Base-by-base conservation (phyloP, 202 grass and related monocot species). In the Setaria viridis region DNA sequence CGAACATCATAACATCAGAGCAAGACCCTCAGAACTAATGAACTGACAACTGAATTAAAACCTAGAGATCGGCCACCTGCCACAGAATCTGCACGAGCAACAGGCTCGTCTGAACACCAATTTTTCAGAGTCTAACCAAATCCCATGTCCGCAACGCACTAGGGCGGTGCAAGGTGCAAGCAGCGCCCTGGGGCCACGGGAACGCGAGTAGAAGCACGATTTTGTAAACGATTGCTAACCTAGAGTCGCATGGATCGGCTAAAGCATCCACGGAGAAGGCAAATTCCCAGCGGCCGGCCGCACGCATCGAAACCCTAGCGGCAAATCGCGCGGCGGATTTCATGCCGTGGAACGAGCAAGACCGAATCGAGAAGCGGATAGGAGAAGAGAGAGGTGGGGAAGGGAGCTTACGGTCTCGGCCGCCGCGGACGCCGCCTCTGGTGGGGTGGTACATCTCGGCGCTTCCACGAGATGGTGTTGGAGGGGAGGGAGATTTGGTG, bases 391-490 rank as follows among this genome's bases (percentile, higher is more conserved):
- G 30, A 6, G 59, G 42, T 1, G 47, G n/a, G 13, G 30, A 11
- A 9, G 41, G n/a, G 33, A 48, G 79, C 96, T 92, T 92, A 99
- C 96, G 93, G 79, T 99, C 96, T 80, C 93, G 92, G 17, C 93
- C 96, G 72, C 96, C 96, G 53, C 96, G 93, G 83, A 99, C 96
- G 49, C 96, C 96, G 84, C 96, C 96, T 88, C 96, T 85, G n/a
- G 96, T 87, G 4, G 96, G 96, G 91, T 99, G 96, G 76, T 96
- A 96, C 96, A 99, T 99, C 51, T 81, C 72, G 55, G 21, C 48
- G 16, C 14, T 43, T 62, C 43, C n/a, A 53, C 74, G 77, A 57
- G 56, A 30, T 5, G 37, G 49, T 48, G 4, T 14, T 9, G 32
- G 15, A 6, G 4, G 9, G 49, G 48, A 3, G 8, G 20, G 47